These are phyloP conservation scores for Biscutella laevigata DNA, from an alignment of 441 rosid genomes.

Conservation along the genomic window DNA sequence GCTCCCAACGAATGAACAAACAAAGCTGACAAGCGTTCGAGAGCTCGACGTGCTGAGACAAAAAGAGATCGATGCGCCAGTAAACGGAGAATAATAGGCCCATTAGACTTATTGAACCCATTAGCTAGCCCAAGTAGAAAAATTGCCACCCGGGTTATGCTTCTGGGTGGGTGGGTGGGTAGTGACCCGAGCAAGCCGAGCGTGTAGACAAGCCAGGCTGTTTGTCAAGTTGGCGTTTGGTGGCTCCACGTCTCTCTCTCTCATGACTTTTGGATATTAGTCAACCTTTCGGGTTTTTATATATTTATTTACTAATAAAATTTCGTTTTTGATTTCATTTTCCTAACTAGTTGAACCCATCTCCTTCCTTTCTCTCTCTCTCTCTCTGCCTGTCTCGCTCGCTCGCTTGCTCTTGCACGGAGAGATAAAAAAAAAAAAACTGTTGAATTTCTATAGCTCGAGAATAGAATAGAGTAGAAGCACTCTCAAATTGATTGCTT, in stretches of 20 bases:
- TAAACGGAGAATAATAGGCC: slow-evolving; percentile 9
- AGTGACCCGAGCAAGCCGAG: background rate
- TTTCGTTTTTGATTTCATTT: background rate
- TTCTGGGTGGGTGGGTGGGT: slow-evolving; percentile 4
- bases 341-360: background rate
- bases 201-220: slow-evolving; percentile 24
- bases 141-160: background rate
- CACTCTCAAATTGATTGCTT: background rate
- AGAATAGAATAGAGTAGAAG: background rate
- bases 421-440: background rate
- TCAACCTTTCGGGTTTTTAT: slow-evolving; percentile 26
- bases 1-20: slow-evolving; percentile 1
- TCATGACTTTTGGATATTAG: slow-evolving; percentile 27
- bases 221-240: slow-evolving; percentile 29
- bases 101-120: background rate
- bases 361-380: slow-evolving; percentile 3
- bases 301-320: background rate
- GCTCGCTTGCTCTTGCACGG: slow-evolving; percentile 13
- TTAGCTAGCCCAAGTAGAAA: background rate
- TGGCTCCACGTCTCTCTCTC: slow-evolving; percentile 26
- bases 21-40: slow-evolving; percentile 2
- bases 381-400: slow-evolving; percentile 10
- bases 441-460: background rate
- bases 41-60: background rate
- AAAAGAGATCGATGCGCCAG: background rate